phyloP scores from a whole-genome alignment of 345 rosid species.

The Excoecaria agallocha region DNA sequence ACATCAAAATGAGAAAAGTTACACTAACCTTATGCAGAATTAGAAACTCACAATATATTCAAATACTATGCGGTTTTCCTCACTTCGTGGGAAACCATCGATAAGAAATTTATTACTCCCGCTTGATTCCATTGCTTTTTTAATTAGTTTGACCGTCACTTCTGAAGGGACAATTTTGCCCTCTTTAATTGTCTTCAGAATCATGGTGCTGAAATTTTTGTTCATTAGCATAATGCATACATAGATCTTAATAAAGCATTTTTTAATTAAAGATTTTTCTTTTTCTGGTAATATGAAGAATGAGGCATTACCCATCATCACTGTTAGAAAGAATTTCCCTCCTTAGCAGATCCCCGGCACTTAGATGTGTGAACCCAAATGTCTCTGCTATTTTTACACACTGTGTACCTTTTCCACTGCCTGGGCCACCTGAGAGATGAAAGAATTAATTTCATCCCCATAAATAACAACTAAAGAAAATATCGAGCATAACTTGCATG shows the following conservation, averaged over 20 bases:
- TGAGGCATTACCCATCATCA: constrained; percentile 20
- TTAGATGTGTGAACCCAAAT: constrained; percentile 30
- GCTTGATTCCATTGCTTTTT: constrained; percentile 26
- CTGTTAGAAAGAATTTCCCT: constrained; percentile 25
- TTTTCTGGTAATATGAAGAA: not conserved
- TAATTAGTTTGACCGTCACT: constrained; percentile 31
- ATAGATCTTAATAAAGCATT: not conserved
- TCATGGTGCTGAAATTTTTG: constrained; percentile 20
- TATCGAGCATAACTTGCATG: not conserved
- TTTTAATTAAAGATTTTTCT: not conserved
- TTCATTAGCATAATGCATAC: not conserved
- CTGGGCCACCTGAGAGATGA: constrained; percentile 30
- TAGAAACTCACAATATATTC: constrained; percentile 29
- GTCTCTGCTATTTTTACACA: constrained; percentile 28
- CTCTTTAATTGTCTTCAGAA: constrained; percentile 25
- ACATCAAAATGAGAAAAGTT: not conserved
- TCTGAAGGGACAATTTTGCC: constrained; percentile 36
- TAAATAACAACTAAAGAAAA: not conserved
- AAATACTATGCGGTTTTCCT: constrained; percentile 25
- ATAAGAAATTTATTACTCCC: constrained; percentile 24
- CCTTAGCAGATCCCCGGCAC: constrained; percentile 36
- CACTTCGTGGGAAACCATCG: constrained; percentile 35
- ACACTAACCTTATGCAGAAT: not conserved
- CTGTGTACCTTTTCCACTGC: constrained; percentile 41
- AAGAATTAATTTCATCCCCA: not conserved